Percentiles rank a stretch among this genome's conserved stretches.
Evolutionary conservation across 495 filamentous ascomycete species (phyloP).

Genomic region (Diplogelasinospora grovesii): DNA sequence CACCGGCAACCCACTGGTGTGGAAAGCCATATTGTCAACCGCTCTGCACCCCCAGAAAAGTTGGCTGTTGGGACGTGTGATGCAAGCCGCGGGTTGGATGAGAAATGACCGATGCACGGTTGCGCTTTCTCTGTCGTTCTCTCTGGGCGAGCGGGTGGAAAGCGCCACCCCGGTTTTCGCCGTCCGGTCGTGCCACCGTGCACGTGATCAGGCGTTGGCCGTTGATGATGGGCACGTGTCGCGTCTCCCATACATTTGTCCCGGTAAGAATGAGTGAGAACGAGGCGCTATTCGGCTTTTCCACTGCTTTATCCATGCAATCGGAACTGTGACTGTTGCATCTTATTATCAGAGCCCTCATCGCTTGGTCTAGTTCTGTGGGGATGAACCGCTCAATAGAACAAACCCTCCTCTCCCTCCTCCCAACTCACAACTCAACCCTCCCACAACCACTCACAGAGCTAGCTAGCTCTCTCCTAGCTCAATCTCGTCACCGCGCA

Average conservation of each 20-base stretch:
- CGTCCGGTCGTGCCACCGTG: not conserved
- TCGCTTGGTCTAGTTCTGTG: not conserved
- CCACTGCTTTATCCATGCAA: not conserved
- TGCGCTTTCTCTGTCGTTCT: too few species aligned
- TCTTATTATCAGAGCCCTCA: not conserved
- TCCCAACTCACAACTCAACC: constrained; percentile 68
- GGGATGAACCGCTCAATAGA: constrained; percentile 69
- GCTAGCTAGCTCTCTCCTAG: constrained; percentile 71
- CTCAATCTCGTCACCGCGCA: constrained; percentile 77
- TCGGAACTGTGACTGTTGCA: too few species aligned
- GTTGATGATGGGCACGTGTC: too few species aligned
- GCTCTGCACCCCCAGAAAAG: constrained; percentile 6
- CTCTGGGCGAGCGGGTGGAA: too few species aligned
- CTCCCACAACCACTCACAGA: constrained; percentile 70
- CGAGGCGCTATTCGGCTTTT: not conserved
- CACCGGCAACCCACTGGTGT: constrained; percentile 37
- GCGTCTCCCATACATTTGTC: too few species aligned
- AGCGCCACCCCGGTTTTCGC: constrained; percentile 15
- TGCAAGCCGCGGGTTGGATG: constrained; percentile 8
- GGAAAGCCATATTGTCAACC: constrained; percentile 34
- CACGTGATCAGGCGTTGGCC: constrained; percentile 9
- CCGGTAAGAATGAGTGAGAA: too few species aligned
- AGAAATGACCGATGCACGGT: constrained; percentile 5
- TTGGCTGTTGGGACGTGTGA: constrained; percentile 6
- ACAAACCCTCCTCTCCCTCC: constrained; percentile 64